phyloP scores from a whole-genome alignment of 805 yeast species.

The Debaryomyces tyrocola region DNA sequence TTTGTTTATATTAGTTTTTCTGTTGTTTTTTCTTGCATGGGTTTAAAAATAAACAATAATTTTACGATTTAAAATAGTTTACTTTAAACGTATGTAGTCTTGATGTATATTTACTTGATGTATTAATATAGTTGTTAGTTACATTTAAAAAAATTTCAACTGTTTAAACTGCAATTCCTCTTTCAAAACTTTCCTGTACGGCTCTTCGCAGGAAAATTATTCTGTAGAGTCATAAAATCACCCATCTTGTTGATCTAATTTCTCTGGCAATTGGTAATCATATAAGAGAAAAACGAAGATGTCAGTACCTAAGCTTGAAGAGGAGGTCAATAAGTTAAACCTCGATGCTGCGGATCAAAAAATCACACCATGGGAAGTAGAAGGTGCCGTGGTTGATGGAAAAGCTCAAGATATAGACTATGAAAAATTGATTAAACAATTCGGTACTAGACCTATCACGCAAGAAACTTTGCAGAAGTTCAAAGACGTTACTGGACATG shows the following conservation, averaged over 20 bases:
- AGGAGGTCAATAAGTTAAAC: slow-evolving; percentile 12
- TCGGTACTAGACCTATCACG: slow-evolving; percentile 78
- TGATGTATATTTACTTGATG: slow-evolving; percentile 17
- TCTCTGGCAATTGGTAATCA: no score
- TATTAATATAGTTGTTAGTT: slow-evolving; percentile 4
- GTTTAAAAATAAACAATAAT: slow-evolving; percentile 27
- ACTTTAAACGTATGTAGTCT: slow-evolving; percentile 10
- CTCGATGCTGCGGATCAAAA: slow-evolving; percentile 30
- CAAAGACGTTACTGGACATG: slow-evolving; percentile 78
- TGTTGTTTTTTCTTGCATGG: slow-evolving; percentile 23
- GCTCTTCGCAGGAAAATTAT: background rate
- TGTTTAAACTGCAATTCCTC: no score
- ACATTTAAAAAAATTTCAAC: no score
- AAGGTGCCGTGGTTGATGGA: slow-evolving; percentile 97
- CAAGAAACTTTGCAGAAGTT: slow-evolving; percentile 75
- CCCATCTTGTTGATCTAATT: no score
- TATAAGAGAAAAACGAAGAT: background rate
- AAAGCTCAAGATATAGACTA: slow-evolving; percentile 88
- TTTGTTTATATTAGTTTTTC: slow-evolving; percentile 20
- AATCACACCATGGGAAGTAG: slow-evolving; percentile 97
- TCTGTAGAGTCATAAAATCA: background rate
- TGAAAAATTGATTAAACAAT: slow-evolving; percentile 79
- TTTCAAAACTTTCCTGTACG: background rate
- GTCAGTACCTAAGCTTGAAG: slow-evolving; percentile 11
- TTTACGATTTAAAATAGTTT: slow-evolving; percentile 12